These are phyloP conservation scores for Lachancea fermentati DNA, from an alignment of 805 yeast genomes.

Conservation along the genomic window DNA sequence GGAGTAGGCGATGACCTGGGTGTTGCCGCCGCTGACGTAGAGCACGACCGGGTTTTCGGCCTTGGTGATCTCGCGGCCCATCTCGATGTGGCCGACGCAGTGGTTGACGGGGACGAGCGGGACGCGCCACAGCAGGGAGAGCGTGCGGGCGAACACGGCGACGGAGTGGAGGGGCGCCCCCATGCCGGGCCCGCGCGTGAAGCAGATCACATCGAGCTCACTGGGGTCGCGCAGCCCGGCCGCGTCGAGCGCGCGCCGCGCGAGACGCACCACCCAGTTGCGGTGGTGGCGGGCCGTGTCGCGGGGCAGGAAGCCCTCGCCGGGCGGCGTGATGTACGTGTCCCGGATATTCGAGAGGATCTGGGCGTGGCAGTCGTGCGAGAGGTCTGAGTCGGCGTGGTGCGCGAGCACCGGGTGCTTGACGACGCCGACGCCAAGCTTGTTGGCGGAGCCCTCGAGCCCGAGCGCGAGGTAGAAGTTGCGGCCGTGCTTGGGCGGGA, in stretches of 20 bases:
- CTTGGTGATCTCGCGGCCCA: constrained; percentile 99
- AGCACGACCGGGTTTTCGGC: constrained; percentile 95
- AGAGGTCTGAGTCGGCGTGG: constrained; percentile 43
- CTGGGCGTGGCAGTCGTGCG: constrained; percentile 56
- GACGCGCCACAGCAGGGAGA: constrained; percentile 69
- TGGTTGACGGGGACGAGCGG: constrained; percentile 95
- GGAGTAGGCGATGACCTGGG: constrained; percentile 96
- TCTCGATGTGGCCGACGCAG: constrained; percentile 96
- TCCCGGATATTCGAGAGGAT: constrained; percentile 89
- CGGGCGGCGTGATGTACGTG: constrained; percentile 94
- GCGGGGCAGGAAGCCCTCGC: constrained; percentile 94
- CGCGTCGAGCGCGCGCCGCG: constrained; percentile 58
- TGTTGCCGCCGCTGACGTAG: constrained; percentile 97
- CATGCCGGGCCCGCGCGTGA: constrained; percentile 99
- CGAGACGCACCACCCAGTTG: constrained; percentile 83
- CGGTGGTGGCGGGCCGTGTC: constrained; percentile 97
- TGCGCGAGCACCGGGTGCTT: constrained; percentile 46
- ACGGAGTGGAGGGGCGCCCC: constrained; percentile 97
- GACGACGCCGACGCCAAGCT: constrained; percentile 89
- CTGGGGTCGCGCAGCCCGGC: constrained; percentile 42
- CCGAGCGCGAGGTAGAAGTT: constrained; percentile 71
- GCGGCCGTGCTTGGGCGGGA: constrained; percentile 28
- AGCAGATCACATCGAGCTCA: constrained; percentile 76
- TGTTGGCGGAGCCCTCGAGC: constrained; percentile 95
- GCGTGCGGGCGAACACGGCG: constrained; percentile 85